Evolutionary conservation across 192 early-diverging fungal species (phyloP).

Genomic region (Backusella morwellensis): DNA sequence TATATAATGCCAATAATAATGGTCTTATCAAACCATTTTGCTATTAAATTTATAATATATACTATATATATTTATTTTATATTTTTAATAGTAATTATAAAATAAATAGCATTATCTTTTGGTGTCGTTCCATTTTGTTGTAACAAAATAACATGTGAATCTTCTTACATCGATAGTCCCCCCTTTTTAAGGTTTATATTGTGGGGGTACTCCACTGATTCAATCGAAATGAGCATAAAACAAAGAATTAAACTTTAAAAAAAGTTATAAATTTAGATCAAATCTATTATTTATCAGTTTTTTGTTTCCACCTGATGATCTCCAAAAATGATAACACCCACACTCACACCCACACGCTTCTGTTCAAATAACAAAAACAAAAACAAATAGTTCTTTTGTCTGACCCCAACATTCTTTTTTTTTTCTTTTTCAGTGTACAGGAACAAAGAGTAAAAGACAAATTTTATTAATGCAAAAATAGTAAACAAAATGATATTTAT

Average conservation of each 20-base stretch:
- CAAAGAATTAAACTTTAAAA: constrained; percentile 3
- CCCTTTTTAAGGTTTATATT: neutral
- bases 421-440: neutral
- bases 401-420: neutral
- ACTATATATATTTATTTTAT: neutral
- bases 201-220: neutral
- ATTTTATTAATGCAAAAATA: neutral
- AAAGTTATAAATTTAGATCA: neutral
- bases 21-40: neutral
- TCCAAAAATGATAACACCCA: neutral
- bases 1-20: neutral
- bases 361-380: neutral
- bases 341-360: neutral
- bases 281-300: neutral
- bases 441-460: neutral
- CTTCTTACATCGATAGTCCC: neutral
- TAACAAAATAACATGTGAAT: neutral
- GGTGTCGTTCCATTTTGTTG: neutral
- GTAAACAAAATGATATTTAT: neutral
- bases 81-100: neutral
- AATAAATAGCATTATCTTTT: neutral
- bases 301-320: neutral
- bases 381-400: neutral
- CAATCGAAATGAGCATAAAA: neutral
- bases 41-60: neutral